These are phyloP conservation scores for Geoglossum glabrum DNA, from an alignment of 495 filamentous ascomycete genomes.

Conservation along the genomic window DNA sequence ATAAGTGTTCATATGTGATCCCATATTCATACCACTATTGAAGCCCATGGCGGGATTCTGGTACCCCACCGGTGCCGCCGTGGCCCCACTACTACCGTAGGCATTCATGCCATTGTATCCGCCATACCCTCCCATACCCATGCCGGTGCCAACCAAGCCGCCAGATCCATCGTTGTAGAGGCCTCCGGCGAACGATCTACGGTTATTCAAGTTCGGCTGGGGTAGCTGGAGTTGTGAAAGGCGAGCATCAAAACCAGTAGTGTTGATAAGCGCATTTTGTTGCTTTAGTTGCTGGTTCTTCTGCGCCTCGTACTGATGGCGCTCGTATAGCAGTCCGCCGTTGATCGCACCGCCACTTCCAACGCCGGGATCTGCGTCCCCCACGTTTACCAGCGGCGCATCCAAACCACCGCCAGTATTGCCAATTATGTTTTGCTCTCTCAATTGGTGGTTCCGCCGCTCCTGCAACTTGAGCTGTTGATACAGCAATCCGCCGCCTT, in stretches of 20 bases:
- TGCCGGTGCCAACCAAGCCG: neutral
- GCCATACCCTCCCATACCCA: slow-evolving; percentile 16
- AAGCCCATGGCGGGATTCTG: slow-evolving; percentile 9
- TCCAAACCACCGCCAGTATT: neutral
- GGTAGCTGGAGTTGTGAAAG: neutral
- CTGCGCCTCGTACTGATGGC: neutral
- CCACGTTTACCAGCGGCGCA: neutral
- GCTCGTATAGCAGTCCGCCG: neutral
- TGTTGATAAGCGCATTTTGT: neutral
- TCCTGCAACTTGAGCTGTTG: neutral
- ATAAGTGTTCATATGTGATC: neutral
- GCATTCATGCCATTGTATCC: slow-evolving; percentile 12
- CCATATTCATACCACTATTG: slow-evolving; percentile 1
- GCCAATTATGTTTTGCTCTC: neutral
- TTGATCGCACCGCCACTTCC: neutral
- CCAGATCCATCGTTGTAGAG: slow-evolving; percentile 6
- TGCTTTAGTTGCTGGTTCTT: neutral
- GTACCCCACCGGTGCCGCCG: neutral
- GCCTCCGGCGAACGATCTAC: slow-evolving; percentile 13
- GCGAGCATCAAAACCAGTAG: neutral
- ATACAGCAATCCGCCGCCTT: neutral
- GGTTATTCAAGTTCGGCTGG: slow-evolving; percentile 11
- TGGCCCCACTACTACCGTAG: neutral
- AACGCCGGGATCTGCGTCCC: neutral
- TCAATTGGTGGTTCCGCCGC: neutral